phyloP scores from a whole-genome alignment of 2,329 filamentous ascomycete genomes.

The Setomelanomma holmii region DNA sequence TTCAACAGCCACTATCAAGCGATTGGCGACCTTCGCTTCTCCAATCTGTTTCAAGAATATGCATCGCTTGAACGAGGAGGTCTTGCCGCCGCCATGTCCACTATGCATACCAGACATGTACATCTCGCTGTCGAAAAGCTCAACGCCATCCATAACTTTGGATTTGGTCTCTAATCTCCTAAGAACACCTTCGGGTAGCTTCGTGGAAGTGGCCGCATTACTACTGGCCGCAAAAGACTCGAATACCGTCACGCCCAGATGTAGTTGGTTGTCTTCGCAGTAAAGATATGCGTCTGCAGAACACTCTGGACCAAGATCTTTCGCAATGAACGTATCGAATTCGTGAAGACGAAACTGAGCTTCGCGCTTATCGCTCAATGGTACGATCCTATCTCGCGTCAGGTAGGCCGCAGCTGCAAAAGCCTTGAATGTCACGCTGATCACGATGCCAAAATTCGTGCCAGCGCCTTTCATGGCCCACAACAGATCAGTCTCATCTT shows the following conservation, averaged over 20 bases:
- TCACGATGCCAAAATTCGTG: constrained; percentile 65
- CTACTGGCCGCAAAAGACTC: constrained; percentile 45
- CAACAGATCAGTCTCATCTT: constrained; percentile 61
- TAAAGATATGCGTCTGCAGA: constrained; percentile 67
- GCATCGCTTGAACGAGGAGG: constrained; percentile 70
- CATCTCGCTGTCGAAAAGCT: constrained; percentile 66
- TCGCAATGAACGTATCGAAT: constrained; percentile 52
- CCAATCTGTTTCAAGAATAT: constrained; percentile 64
- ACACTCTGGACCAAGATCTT: constrained; percentile 49
- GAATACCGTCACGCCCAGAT: constrained; percentile 61
- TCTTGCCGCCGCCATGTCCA: constrained; percentile 65
- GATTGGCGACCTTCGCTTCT: constrained; percentile 35
- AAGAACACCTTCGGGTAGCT: constrained; percentile 19
- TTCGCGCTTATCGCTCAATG: constrained; percentile 36
- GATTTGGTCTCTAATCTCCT: constrained; percentile 44
- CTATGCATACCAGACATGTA: constrained; percentile 67
- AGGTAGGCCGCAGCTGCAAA: constrained; percentile 52
- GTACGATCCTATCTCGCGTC: constrained; percentile 35
- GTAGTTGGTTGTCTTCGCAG: constrained; percentile 53
- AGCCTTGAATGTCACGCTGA: constrained; percentile 61
- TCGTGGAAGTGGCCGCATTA: constrained; percentile 11
- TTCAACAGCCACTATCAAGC: constrained; percentile 56
- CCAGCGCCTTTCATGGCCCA: constrained; percentile 67
- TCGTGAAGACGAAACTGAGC: constrained; percentile 47
- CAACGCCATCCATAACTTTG: constrained; percentile 56